Percentiles rank a stretch among this genome's conserved stretches.
These are phyloP conservation scores for Euphorbia schlechtendalii DNA, from an alignment of 441 rosid species.

Conservation along the genomic window DNA sequence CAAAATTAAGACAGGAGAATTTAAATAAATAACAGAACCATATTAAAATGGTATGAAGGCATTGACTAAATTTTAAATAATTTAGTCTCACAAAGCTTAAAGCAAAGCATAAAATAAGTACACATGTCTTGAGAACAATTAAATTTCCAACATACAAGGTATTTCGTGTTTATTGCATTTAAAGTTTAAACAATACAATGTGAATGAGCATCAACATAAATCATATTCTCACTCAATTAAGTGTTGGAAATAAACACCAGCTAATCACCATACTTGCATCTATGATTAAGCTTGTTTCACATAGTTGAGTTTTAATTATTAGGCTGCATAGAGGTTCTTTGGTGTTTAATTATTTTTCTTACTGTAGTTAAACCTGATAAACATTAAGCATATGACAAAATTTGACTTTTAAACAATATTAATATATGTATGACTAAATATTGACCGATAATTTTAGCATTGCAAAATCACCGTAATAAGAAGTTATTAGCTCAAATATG, in stretches of 20 bases:
- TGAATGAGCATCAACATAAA: background rate
- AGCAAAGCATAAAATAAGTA: background rate
- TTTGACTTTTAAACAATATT: background rate
- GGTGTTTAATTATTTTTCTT: background rate
- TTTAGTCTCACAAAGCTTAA: background rate
- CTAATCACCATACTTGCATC: background rate
- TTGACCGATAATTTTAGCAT: background rate
- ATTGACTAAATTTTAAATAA: background rate
- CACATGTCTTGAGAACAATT: background rate
- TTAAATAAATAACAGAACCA: background rate
- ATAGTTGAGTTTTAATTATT: background rate
- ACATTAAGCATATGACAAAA: background rate
- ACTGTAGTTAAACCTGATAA: background rate
- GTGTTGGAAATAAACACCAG: background rate
- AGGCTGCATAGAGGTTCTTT: no score
- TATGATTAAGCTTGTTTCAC: background rate
- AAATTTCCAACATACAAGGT: background rate
- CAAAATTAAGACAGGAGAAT: slow-evolving; percentile 7
- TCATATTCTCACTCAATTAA: background rate
- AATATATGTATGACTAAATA: background rate
- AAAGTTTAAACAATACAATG: background rate
- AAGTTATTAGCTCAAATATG: background rate
- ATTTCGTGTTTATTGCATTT: background rate
- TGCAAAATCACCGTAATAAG: background rate
- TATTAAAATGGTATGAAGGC: background rate